A percentile compares a stretch with the other conserved stretches of the same genome.
Conservation (phyloP, 768 basidiomycete species). For the Sistotremastrum suecicum region DNA sequence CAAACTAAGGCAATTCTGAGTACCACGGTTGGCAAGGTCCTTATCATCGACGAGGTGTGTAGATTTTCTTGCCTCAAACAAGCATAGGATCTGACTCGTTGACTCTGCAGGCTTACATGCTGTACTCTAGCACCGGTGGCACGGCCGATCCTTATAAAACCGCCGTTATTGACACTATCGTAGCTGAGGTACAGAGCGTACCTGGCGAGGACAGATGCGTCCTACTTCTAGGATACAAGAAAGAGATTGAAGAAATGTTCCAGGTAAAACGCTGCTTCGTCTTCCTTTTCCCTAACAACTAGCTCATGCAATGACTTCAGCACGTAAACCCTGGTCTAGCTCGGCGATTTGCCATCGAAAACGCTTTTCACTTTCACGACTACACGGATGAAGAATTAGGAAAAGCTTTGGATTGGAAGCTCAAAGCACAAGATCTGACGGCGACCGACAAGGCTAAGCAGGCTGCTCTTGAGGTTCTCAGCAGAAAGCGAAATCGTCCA, state of each 20-base stretch:
- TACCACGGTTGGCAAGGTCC: slow-evolving; percentile 45
- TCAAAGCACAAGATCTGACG: slow-evolving; percentile 39
- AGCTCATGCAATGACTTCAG: slow-evolving; percentile 17
- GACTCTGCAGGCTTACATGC: slow-evolving; percentile 47
- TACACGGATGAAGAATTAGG: slow-evolving; percentile 39
- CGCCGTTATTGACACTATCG: slow-evolving; percentile 60
- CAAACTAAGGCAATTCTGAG: slow-evolving; percentile 52
- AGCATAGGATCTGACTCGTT: not conserved
- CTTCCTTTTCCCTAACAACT: too few species aligned
- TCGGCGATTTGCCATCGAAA: slow-evolving; percentile 54
- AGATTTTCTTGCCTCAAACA: not conserved
- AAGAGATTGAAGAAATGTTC: slow-evolving; percentile 63
- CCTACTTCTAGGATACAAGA: slow-evolving; percentile 48
- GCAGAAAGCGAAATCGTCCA: slow-evolving; percentile 24
- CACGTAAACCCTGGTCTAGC: slow-evolving; percentile 57
- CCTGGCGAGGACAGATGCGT: slow-evolving; percentile 62
- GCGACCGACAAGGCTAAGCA: slow-evolving; percentile 44
- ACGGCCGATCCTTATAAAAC: slow-evolving; percentile 41
- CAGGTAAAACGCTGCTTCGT: too few species aligned
- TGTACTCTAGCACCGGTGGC: slow-evolving; percentile 33
- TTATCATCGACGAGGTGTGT: slow-evolving; percentile 66
- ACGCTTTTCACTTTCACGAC: slow-evolving; percentile 57
- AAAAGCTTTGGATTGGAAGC: slow-evolving; percentile 38
- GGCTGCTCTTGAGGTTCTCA: slow-evolving; percentile 34
- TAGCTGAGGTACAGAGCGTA: slow-evolving; percentile 56